A percentile compares a stretch with the other conserved stretches of the same genome.
phyloP scores from a whole-genome alignment of 768 basidiomycete species.

The Tricholoma flavovirens region DNA sequence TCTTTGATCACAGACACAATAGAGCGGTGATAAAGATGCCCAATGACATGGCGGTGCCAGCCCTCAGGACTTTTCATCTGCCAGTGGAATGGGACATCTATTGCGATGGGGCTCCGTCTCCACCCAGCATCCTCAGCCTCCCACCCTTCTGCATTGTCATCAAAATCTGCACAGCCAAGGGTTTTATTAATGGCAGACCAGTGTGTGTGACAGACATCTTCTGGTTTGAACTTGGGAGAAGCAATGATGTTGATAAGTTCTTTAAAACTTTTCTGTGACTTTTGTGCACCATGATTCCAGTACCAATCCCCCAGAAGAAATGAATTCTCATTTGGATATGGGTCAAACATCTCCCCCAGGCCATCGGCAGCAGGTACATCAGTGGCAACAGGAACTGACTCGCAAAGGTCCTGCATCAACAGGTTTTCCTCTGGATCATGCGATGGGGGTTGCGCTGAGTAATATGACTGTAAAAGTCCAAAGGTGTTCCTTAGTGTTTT shows the following conservation, averaged over 20 bases:
- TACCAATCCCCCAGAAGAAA: no score
- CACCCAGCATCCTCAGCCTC: slow-evolving; percentile 13
- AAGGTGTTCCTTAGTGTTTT: not conserved
- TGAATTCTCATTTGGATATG: no score
- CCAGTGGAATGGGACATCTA: no score
- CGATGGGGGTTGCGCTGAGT: not conserved
- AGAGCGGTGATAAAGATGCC: no score
- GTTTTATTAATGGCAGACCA: no score
- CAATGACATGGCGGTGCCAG: no score
- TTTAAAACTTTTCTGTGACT: no score
- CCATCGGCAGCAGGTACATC: not conserved
- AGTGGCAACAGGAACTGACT: not conserved
- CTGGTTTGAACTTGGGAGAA: not conserved
- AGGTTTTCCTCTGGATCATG: not conserved
- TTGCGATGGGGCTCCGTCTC: no score
- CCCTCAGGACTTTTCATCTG: no score
- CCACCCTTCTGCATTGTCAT: not conserved
- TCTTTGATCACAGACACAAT: no score
- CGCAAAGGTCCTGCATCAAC: not conserved
- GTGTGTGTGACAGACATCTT: slow-evolving; percentile 5
- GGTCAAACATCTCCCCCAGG: not conserved
- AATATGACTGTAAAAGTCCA: not conserved
- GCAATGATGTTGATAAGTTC: slow-evolving; percentile 7
- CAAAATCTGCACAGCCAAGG: not conserved
- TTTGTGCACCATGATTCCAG: no score